Conservation (phyloP, 768 basidiomycete species). For the Tulasnella sp. region DNA sequence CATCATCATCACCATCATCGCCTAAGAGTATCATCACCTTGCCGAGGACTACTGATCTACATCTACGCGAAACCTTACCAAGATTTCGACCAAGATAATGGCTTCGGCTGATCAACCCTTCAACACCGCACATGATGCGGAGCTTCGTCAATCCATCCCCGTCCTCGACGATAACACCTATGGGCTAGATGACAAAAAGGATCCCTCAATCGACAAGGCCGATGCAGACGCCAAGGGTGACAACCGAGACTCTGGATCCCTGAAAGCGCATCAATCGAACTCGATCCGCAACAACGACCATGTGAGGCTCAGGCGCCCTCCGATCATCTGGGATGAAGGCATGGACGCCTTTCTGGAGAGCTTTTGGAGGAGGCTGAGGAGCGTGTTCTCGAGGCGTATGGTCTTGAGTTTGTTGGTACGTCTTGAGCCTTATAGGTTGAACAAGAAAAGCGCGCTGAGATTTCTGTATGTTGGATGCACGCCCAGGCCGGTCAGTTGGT, state of each 20-base stretch:
- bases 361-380: conserved; percentile 49
- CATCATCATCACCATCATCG: not conserved
- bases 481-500: conserved; percentile 59
- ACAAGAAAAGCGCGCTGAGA: too few relatives aligned
- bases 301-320: not conserved
- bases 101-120: not conserved
- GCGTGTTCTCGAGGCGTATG: conserved; percentile 71
- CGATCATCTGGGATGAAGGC: conserved; percentile 10
- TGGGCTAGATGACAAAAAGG: not conserved
- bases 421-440: too few relatives aligned
- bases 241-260: not conserved
- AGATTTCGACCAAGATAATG: not conserved
- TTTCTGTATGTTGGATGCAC: not conserved
- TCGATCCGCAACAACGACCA: not conserved
- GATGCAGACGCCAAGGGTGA: not conserved
- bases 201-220: not conserved
- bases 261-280: too few relatives aligned
- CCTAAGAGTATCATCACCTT: too few relatives aligned
- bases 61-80: not conserved
- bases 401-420: conserved; percentile 44
- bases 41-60: not conserved
- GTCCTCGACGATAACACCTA: not conserved
- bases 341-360: conserved; percentile 40
- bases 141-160: not conserved
- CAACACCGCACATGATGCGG: not conserved